Base-by-base conservation (phyloP, 164 flowering plant genomes). In the Sextonia rubra region DNA sequence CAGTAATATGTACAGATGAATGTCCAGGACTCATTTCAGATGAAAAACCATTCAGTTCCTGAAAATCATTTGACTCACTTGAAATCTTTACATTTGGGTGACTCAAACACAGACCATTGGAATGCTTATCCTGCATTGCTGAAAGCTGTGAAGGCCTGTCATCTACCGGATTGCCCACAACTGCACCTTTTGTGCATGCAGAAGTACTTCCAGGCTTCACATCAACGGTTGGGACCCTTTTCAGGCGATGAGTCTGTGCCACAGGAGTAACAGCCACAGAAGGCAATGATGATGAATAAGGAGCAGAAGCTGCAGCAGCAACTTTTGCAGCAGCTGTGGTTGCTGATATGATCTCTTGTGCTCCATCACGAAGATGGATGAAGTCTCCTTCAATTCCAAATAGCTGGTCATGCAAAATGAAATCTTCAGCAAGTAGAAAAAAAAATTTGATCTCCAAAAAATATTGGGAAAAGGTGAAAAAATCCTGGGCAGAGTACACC, bases 241-340 rank as follows among this genome's bases (percentile, higher is more conserved):
- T 91, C 7, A 81, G 61, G 11, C 92, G 86, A 44, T 86, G 81
- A 78, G 89, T 56, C 70, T 91, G 97, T 23, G 99, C 93, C 89
- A 91, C 83, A 3, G 99, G 99, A 72, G 99, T 95, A 56, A 95
- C 88, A 79, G 99, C 93, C 47, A 94, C 89, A 75, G 97, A 81
- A 24, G 93, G 87, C 74, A 91, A 73, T 62, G 70, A 67, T 17
- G 92, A 85, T 1, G 99, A 82, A 79, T 85, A 68, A 25, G 90
- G 86, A 76, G 89, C 68, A 24, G 91, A 67, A 66, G 81, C 87
- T 3, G 97, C 95, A n/a, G 93, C 98, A 32, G 97, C 97, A 77
- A 93, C 93, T 81, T 90, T 93, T 6, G 96, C 98, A 76, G 82
- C 84, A 75, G 97, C 99, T 61, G 98, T 86, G 5, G 90, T 83